Percentiles rank a stretch among this genome's conserved stretches.
phyloP scores from a whole-genome alignment of 2,329 filamentous ascomycete species.

The Fusarium redolens region DNA sequence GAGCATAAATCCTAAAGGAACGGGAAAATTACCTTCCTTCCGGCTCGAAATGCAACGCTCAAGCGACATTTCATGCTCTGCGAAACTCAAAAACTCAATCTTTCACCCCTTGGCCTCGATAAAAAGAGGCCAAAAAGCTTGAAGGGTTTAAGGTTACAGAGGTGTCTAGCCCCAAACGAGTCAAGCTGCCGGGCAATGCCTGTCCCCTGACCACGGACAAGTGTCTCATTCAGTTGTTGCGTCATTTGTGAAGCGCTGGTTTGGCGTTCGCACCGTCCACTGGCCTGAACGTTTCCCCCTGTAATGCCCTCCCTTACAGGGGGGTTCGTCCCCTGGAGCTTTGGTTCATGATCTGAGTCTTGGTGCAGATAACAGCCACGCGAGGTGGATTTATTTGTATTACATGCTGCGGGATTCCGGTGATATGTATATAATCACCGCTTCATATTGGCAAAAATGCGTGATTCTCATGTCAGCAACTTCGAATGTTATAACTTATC shows the following conservation, averaged over 20 bases:
- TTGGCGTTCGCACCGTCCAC: neutral
- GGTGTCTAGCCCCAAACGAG: conserved; percentile 28
- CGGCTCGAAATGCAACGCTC: neutral
- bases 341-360: conserved; percentile 3
- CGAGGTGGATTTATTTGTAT: neutral
- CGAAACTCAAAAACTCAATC: neutral
- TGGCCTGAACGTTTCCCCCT: neutral
- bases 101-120: neutral
- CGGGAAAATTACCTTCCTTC: neutral
- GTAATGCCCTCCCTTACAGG: neutral
- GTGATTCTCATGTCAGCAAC: neutral
- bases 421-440: neutral
- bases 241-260: conserved; percentile 18
- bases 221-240: conserved; percentile 16
- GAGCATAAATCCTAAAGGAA: neutral
- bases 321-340: neutral
- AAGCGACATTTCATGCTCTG: neutral
- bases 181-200: conserved; percentile 21
- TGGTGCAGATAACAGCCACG: neutral
- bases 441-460: neutral
- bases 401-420: neutral
- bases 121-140: conserved; percentile 24
- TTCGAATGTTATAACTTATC: neutral
- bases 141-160: conserved; percentile 31
- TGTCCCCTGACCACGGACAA: neutral